Conservation (phyloP, 106 monocot genomes). For the Platanthera zijinensis region DNA sequence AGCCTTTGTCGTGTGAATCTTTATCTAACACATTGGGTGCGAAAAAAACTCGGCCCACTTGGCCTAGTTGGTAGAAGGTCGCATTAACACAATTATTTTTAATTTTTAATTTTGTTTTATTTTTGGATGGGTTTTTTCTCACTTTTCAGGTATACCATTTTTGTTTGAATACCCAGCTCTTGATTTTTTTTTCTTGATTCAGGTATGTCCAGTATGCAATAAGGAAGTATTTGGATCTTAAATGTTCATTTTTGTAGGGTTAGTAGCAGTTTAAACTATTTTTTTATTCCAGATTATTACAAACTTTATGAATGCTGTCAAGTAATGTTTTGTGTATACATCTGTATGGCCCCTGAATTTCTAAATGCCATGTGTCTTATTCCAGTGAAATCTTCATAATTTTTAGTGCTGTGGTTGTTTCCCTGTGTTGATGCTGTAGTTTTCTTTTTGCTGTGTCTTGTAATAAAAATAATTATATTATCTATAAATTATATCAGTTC, state of each 20-base stretch:
- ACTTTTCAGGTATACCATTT: neutral
- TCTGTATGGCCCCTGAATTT: neutral
- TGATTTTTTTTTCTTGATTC: slow-evolving; percentile 5
- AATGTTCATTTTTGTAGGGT: neutral
- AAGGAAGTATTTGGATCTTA: slow-evolving; percentile 50
- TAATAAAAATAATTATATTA: no score
- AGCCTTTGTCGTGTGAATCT: no score
- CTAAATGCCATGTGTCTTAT: neutral
- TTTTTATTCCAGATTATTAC: no score
- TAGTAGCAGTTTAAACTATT: no score
- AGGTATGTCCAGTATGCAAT: slow-evolving; percentile 55
- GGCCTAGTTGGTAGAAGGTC: no score
- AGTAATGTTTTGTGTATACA: neutral
- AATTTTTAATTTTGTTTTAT: neutral
- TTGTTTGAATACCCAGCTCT: neutral
- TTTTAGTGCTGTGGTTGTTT: neutral
- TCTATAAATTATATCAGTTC: no score
- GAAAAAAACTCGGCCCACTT: no score
- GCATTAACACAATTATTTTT: no score
- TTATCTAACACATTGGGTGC: no score
- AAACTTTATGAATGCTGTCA: no score
- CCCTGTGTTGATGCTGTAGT: neutral
- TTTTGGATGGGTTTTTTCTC: neutral
- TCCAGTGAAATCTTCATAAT: neutral
- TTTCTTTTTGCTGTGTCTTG: no score